These are phyloP conservation scores for Zygosaccharomyces pseudorouxii DNA, from an alignment of 805 yeast genomes.

Conservation along the genomic window DNA sequence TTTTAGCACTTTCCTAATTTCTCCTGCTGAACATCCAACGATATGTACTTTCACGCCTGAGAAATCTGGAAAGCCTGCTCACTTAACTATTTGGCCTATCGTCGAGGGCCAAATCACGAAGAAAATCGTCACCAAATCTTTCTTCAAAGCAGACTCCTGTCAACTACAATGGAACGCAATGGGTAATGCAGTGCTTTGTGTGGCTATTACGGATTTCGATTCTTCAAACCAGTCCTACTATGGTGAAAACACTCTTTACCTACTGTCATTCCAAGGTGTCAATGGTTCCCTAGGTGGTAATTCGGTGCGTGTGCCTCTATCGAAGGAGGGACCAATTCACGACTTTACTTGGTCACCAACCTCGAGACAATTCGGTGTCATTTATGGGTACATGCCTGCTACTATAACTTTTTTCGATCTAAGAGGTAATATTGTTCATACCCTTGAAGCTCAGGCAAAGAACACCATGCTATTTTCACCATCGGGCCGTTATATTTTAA, in stretches of 20 bases:
- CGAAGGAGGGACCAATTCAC: conserved; percentile 94
- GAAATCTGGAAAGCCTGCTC: conserved; percentile 82
- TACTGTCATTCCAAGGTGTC: conserved; percentile 46
- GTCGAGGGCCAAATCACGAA: conserved; percentile 42
- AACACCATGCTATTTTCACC: conserved; percentile 92
- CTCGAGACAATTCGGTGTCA: conserved; percentile 94
- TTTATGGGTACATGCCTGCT: conserved; percentile 97
- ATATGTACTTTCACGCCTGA: conserved; percentile 90
- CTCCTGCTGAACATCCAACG: conserved; percentile 87
- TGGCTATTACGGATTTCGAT: conserved; percentile 95
- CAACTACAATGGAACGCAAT: conserved; percentile 87
- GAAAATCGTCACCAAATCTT: conserved; percentile 79
- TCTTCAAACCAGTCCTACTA: conserved; percentile 89
- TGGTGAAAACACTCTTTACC: conserved; percentile 90
- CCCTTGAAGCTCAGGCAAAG: conserved; percentile 81
- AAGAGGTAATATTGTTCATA: conserved; percentile 80
- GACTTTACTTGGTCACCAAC: conserved; percentile 97
- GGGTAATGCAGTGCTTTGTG: conserved; percentile 90
- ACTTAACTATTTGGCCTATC: conserved; percentile 63
- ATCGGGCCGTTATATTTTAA: conserved; percentile 82
- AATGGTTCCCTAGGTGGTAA: conserved; percentile 85
- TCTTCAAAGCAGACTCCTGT: conserved; percentile 94
- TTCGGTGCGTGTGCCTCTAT: conserved; percentile 80
- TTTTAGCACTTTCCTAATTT: conserved; percentile 49
- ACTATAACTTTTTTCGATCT: conserved; percentile 91